These are phyloP conservation scores for Beverwykella pulmonaria DNA, from an alignment of 495 filamentous ascomycete species.

Conservation along the genomic window DNA sequence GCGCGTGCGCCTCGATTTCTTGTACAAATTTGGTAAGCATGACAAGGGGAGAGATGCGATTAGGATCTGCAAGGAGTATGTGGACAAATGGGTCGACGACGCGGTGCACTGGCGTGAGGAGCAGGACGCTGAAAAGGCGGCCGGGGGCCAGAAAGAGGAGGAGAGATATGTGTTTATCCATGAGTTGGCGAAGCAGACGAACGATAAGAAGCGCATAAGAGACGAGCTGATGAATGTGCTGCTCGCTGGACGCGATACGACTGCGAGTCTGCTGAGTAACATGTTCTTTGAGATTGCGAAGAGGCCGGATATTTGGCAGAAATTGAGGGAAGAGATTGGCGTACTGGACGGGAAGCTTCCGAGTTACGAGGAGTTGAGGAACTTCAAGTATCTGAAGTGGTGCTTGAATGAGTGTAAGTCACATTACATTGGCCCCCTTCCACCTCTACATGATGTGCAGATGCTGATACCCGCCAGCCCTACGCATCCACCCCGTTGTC, in stretches of 20 bases:
- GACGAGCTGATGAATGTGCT: conserved; percentile 47
- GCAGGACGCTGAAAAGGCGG: conserved; percentile 27
- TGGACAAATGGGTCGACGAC: conserved; percentile 49
- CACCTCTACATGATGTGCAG: not conserved
- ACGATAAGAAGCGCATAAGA: conserved; percentile 42
- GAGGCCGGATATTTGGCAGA: conserved; percentile 13
- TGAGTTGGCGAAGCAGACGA: conserved; percentile 46
- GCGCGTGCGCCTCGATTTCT: conserved; percentile 24
- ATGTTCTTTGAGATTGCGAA: conserved; percentile 29
- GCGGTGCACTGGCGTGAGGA: conserved; percentile 32
- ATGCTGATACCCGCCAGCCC: conserved; percentile 37
- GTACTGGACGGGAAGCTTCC: conserved; percentile 11
- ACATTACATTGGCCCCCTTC: conserved; percentile 33
- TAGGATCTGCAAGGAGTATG: conserved; percentile 55
- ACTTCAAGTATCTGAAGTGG: conserved; percentile 26
- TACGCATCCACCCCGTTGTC: conserved; percentile 56
- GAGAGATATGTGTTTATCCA: conserved; percentile 47
- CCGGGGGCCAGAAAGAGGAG: conserved; percentile 35
- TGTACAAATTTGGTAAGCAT: conserved; percentile 18
- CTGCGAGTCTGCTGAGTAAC: conserved; percentile 42
- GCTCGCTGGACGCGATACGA: conserved; percentile 46
- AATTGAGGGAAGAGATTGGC: conserved; percentile 22
- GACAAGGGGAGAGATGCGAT: conserved; percentile 45
- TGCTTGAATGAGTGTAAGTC: conserved; percentile 33
- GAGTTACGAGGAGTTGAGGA: conserved; percentile 24